Percentiles rank a stretch among this genome's conserved stretches.
Evolutionary conservation across 495 filamentous ascomycete species (phyloP).

Genomic region (Choiromyces venosus): DNA sequence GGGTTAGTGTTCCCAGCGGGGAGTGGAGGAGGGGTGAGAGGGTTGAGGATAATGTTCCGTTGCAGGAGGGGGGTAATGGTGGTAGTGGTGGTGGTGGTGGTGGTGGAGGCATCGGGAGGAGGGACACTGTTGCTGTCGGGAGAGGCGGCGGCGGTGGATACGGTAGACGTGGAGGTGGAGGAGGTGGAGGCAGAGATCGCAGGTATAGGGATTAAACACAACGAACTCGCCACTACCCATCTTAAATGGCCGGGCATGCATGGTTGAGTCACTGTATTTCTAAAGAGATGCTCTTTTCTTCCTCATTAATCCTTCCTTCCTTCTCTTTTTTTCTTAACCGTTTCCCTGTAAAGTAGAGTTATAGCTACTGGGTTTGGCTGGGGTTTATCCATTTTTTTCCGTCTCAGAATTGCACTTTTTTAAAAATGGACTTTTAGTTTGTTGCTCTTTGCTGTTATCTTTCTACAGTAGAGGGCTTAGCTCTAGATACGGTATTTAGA

Average conservation of each 20-base stretch:
- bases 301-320: not conserved
- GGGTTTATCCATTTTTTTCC: not conserved
- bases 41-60: constrained; percentile 46
- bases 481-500: not conserved
- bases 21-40: constrained; percentile 59
- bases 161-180: constrained; percentile 21
- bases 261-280: not conserved
- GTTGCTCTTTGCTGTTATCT: not conserved
- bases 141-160: constrained; percentile 20
- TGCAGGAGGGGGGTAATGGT: constrained; percentile 31
- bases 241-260: not conserved
- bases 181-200: constrained; percentile 10
- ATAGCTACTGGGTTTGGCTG: not conserved
- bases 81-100: constrained; percentile 5
- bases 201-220: constrained; percentile 27
- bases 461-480: not conserved
- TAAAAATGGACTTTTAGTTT: not conserved
- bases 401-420: not conserved
- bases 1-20: constrained; percentile 48
- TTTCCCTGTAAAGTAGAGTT: not conserved
- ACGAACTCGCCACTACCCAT: not conserved
- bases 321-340: not conserved
- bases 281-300: not conserved
- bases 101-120: constrained; percentile 6
- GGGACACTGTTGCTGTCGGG: not conserved